Base-by-base conservation (phyloP, 805 yeast species). In the Candida ulmi region DNA sequence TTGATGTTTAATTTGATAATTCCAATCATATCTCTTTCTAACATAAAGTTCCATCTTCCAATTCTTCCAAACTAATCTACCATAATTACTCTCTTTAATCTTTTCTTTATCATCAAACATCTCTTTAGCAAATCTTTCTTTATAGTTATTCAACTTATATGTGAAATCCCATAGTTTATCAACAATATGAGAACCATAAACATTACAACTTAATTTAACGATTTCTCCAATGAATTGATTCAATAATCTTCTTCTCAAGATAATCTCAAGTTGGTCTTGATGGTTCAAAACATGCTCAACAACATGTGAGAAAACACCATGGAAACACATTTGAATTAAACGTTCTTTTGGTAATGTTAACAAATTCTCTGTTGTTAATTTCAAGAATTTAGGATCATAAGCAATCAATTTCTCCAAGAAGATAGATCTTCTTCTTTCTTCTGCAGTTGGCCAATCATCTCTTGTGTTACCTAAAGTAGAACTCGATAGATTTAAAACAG, bases 381-480 rank as follows among this genome's bases (percentile, higher is more conserved):
- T 60, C 12, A 82, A 68, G 44, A 86, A 79, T 36, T 67, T 64
- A 23, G 70, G 68, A 51, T 86, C 91, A 53, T 79, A 84, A 26
- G 74, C 75, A 57, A 87, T 76, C 41, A 88, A 64, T 48, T 79
- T 77, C 55, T 88, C 91, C 41, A 85, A 62, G 50, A 88, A 82
- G 16, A 86, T 51, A 0, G 95, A 69, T 44, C 93, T 68, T 64
- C 90, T 76, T 68, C 95, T 76, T 57, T 87, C 95, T 51, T 85
- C 93, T 0, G 88, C 83, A 1, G 95, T 87, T 35, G 95, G 95
- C 95, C 95, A 86, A 58, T 87, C 95, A 49, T 79, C 95, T 46
- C 76, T 75, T 2, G 88, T 82, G 60, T 85, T 84, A 24, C 91
- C 93, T 40, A 87, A 63, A 0, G 95, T 87, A 0, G 95, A 84